Percentiles rank a stretch among this genome's conserved stretches.
Conservation (phyloP, 208 protist genomes). For the Trypanosoma cruzi region DNA sequence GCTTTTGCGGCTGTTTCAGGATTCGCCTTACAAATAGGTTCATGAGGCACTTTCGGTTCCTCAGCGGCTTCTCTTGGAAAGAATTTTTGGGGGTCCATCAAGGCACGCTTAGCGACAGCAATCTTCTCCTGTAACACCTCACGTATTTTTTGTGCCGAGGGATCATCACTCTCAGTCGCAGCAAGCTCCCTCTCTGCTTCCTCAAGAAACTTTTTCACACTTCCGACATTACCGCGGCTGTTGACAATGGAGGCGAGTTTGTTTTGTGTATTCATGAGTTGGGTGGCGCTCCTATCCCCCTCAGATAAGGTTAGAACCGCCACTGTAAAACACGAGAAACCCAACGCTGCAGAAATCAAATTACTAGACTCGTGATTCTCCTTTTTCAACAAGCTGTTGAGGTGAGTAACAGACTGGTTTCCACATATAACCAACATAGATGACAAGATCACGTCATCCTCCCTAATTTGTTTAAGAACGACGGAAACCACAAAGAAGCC, state of each 20-base stretch:
- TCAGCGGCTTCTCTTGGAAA: conserved; percentile 9
- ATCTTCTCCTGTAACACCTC: conserved; percentile 10
- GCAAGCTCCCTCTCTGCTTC: conserved; percentile 45
- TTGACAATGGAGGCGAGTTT: conserved; percentile 46
- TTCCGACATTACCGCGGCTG: conserved; percentile 47
- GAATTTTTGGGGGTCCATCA: conserved; percentile 12
- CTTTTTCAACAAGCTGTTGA: conserved; percentile 44
- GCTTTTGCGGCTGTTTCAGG: neutral
- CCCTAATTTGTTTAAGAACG: conserved; percentile 51
- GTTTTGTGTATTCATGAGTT: conserved; percentile 56
- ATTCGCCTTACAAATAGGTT: neutral
- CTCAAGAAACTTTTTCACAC: conserved; percentile 44
- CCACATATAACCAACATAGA: conserved; percentile 62
- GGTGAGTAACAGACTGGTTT: conserved; percentile 26
- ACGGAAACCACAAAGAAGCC: conserved; percentile 57
- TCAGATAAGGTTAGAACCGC: conserved; percentile 36
- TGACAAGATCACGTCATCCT: conserved; percentile 58
- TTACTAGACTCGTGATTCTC: conserved; percentile 32
- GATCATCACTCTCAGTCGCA: neutral
- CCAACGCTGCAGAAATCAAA: conserved; percentile 56
- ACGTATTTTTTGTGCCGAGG: neutral
- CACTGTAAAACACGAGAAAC: conserved; percentile 58
- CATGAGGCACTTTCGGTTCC: conserved; percentile 3
- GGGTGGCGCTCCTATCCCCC: conserved; percentile 35
- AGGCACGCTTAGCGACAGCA: conserved; percentile 2